Percentiles rank a stretch among this genome's conserved stretches.
These are phyloP conservation scores for Polymyxa betae DNA, from an alignment of 208 protist species.

Conservation along the genomic window DNA sequence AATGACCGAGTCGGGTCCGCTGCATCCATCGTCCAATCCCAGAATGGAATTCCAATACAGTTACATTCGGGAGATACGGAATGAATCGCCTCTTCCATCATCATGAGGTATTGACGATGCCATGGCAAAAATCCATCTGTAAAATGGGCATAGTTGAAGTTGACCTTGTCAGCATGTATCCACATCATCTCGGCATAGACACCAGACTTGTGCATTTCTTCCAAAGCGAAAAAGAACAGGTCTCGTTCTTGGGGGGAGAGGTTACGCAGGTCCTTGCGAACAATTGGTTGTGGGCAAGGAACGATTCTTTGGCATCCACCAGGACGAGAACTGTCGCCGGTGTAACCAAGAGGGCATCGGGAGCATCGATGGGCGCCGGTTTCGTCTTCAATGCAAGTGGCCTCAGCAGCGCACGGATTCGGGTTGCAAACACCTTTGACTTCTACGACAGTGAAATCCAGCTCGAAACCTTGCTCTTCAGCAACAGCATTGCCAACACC, in stretches of 20 bases:
- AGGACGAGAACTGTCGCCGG: background rate
- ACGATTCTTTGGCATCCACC: constrained; percentile 3
- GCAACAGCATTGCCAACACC: background rate
- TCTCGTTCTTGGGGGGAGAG: background rate
- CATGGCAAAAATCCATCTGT: constrained; percentile 49
- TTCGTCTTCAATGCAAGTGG: constrained; percentile 46
- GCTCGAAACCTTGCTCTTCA: constrained; percentile 41
- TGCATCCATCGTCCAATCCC: constrained; percentile 34
- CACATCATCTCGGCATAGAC: constrained; percentile 44
- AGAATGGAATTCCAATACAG: constrained; percentile 33
- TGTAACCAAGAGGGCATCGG: constrained; percentile 28
- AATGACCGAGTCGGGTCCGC: background rate
- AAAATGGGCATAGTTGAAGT: constrained; percentile 45
- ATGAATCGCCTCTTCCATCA: background rate
- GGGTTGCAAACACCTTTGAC: constrained; percentile 50
- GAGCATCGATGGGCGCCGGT: constrained; percentile 22
- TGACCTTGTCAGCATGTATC: constrained; percentile 51
- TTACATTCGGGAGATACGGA: constrained; percentile 19
- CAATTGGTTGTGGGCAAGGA: constrained; percentile 16
- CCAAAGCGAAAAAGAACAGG: constrained; percentile 34
- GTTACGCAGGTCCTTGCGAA: background rate
- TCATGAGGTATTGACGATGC: constrained; percentile 38
- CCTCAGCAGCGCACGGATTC: background rate
- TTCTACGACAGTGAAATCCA: background rate
- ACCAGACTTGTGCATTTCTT: background rate